These are phyloP conservation scores for Paraurostyla sp. DNA, from an alignment of 73 alveolate species.

Conservation along the genomic window DNA sequence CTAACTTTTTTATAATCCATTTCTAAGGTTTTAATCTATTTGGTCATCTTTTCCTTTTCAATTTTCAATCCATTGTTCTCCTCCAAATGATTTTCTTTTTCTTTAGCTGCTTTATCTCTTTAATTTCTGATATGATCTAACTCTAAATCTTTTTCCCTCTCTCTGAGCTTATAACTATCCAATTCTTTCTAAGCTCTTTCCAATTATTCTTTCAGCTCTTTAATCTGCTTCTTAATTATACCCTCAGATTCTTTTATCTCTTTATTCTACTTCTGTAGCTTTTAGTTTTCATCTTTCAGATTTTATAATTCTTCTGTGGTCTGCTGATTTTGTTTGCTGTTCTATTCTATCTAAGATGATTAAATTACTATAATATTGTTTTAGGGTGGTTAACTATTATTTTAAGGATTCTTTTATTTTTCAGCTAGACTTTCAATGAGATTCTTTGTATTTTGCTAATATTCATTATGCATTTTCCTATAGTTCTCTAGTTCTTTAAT, in stretches of 20 bases:
- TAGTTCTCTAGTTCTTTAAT: background rate
- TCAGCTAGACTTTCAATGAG: background rate
- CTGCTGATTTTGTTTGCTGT: background rate
- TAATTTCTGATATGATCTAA: background rate
- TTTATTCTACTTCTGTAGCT: background rate
- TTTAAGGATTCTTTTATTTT: too few species aligned
- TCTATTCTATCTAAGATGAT: background rate
- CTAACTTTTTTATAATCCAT: background rate
- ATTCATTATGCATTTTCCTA: slow-evolving; percentile 9
- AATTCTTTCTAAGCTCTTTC: background rate
- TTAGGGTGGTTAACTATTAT: background rate
- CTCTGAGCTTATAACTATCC: background rate
- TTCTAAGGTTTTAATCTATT: background rate
- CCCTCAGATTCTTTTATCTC: background rate
- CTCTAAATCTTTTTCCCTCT: background rate
- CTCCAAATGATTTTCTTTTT: background rate
- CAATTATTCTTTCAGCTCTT: background rate
- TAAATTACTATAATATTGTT: background rate
- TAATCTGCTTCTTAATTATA: background rate
- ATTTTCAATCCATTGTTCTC: background rate
- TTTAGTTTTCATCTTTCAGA: background rate
- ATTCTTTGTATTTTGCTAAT: background rate
- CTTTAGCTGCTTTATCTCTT: background rate
- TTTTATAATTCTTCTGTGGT: background rate
- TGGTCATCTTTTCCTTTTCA: background rate